These are phyloP conservation scores for Symbiodinium natans DNA, from an alignment of 73 alveolate genomes.

Conservation along the genomic window DNA sequence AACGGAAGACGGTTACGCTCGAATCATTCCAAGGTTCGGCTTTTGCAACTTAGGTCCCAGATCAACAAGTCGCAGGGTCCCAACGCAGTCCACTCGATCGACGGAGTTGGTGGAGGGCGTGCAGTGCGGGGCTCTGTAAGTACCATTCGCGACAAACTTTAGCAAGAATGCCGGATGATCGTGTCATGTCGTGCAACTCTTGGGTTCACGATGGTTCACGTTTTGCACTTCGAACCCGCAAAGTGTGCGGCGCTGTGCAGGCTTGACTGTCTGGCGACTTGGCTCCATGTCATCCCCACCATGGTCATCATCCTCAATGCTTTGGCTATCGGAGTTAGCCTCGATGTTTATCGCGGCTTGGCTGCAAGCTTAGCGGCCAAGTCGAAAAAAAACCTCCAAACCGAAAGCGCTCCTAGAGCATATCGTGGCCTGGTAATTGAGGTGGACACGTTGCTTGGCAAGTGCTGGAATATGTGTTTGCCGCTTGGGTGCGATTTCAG, in stretches of 20 bases:
- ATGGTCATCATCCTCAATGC: neutral
- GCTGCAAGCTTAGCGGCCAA: neutral
- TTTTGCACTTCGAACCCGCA: no score
- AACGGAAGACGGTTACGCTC: no score
- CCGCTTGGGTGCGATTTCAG: no score
- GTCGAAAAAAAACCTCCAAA: no score
- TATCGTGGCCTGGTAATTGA: neutral
- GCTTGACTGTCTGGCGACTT: neutral
- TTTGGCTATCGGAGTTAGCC: neutral
- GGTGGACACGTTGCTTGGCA: slow-evolving; percentile 3
- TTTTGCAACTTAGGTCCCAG: no score
- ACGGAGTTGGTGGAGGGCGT: neutral
- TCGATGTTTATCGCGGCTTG: neutral
- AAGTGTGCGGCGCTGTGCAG: no score
- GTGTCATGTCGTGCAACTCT: neutral
- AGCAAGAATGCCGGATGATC: neutral
- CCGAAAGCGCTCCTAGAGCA: no score
- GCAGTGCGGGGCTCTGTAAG: neutral
- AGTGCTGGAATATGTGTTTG: neutral
- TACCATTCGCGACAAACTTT: neutral
- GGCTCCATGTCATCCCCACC: neutral
- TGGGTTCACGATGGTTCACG: no score
- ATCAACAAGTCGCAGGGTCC: no score
- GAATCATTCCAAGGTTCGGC: no score
- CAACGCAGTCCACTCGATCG: neutral